Conservation (phyloP, 116 monocot genomes). For the Thalassia testudinum region DNA sequence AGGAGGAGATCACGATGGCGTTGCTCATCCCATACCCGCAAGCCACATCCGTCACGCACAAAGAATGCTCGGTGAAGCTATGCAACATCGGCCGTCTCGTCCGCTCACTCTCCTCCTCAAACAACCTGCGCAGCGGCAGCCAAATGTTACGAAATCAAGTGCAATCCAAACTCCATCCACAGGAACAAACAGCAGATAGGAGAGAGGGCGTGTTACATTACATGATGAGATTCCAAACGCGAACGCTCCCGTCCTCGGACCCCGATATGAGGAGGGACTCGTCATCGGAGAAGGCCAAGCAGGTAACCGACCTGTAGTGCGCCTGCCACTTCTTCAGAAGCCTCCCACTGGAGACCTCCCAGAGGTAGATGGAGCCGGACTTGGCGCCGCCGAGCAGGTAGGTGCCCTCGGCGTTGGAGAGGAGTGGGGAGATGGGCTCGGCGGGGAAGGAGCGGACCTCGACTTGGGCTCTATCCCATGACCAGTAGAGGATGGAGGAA, state of each 20-base stretch:
- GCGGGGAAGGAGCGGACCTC: conserved; percentile 64
- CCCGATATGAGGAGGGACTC: conserved; percentile 77
- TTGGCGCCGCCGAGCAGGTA: conserved; percentile 67
- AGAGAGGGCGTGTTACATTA: too few species aligned
- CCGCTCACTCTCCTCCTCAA: conserved; percentile 24
- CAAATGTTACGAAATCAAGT: too few species aligned
- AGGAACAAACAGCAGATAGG: conserved; percentile 3
- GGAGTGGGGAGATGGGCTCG: conserved; percentile 59
- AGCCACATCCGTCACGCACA: conserved; percentile 55
- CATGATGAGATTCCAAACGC: conserved; percentile 82
- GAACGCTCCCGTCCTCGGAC: conserved; percentile 64
- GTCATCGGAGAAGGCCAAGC: conserved; percentile 58
- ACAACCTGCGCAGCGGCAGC: conserved; percentile 42
- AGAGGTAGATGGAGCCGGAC: conserved; percentile 61
- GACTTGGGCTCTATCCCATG: conserved; percentile 81
- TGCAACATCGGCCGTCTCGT: conserved; percentile 8
- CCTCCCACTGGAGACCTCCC: conserved; percentile 89
- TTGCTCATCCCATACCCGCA: conserved; percentile 54
- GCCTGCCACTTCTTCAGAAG: conserved; percentile 68
- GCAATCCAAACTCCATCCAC: too few species aligned
- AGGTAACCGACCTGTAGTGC: conserved; percentile 71
- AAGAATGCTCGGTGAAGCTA: conserved; percentile 55
- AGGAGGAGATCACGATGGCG: conserved; percentile 67
- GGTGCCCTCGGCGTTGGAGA: conserved; percentile 51
- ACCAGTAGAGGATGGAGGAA: conserved; percentile 62